Conservation (phyloP, 192 early-diverging fungal species). For the Entrophospora sp. region DNA sequence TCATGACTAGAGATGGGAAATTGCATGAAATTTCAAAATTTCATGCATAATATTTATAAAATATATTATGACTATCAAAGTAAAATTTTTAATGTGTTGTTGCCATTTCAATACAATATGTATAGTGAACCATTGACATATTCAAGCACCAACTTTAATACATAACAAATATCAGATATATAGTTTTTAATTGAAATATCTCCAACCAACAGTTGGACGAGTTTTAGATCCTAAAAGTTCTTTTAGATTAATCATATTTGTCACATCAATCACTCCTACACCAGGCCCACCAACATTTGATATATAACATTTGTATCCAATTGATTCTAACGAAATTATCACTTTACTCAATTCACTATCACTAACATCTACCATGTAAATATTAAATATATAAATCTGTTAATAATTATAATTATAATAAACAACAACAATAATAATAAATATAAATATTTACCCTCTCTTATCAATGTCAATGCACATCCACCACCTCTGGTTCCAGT, state of each 20-base stretch:
- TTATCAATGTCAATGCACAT: constrained; percentile 77
- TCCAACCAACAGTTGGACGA: neutral
- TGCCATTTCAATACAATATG: too few species aligned
- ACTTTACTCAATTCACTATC: neutral
- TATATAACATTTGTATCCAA: constrained; percentile 15
- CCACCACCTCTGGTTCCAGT: constrained; percentile 98
- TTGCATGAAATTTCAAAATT: too few species aligned
- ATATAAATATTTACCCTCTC: constrained; percentile 38
- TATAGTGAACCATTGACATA: too few species aligned
- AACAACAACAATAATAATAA: neutral
- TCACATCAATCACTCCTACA: neutral
- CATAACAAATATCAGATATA: neutral
- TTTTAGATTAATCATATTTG: neutral
- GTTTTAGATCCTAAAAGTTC: neutral
- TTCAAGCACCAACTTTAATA: too few species aligned
- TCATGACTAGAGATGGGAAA: too few species aligned
- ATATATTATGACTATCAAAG: too few species aligned
- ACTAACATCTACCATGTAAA: neutral
- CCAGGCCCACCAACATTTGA: constrained; percentile 14
- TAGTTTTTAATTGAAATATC: neutral
- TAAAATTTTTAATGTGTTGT: too few species aligned
- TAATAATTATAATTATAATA: neutral
- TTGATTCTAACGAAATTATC: neutral
- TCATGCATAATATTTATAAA: too few species aligned
- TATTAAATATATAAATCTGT: too few species aligned